These are phyloP conservation scores for Przewalskia tangutica DNA, from an alignment of 257 asterid species.

Conservation along the genomic window DNA sequence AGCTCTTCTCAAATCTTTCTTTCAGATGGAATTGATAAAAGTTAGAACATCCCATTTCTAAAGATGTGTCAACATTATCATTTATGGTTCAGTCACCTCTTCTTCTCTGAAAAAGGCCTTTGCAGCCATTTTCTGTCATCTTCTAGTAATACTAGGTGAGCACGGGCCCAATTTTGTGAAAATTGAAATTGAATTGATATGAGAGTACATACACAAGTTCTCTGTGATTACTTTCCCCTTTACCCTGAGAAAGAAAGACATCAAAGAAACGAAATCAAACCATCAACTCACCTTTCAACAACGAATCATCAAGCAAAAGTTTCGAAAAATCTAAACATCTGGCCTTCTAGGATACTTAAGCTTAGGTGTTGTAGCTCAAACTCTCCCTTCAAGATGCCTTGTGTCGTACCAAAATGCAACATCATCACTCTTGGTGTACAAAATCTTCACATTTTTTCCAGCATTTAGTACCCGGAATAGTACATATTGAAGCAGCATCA, in stretches of 20 bases:
- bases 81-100: not conserved
- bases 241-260: no score
- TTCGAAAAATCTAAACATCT: conserved; percentile 52
- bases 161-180: no score
- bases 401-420: conserved; percentile 43
- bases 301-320: conserved; percentile 49
- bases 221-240: no score
- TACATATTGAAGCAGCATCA: conserved; percentile 69
- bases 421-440: conserved; percentile 35
- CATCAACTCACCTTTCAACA: conserved; percentile 53
- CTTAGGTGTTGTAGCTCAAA: conserved; percentile 61
- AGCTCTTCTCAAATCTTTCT: not conserved
- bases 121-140: not conserved
- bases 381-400: conserved; percentile 64
- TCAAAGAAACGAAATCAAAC: not conserved
- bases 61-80: not conserved
- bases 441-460: conserved; percentile 30
- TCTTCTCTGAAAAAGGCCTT: not conserved
- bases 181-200: no score
- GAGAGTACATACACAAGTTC: no score
- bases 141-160: not conserved
- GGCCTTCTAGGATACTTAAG: conserved; percentile 83
- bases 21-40: not conserved
- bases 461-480: conserved; percentile 57
- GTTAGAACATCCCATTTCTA: not conserved